Base-by-base conservation (phyloP, 495 filamentous ascomycete genomes). In the Cercophora sp. region DNA sequence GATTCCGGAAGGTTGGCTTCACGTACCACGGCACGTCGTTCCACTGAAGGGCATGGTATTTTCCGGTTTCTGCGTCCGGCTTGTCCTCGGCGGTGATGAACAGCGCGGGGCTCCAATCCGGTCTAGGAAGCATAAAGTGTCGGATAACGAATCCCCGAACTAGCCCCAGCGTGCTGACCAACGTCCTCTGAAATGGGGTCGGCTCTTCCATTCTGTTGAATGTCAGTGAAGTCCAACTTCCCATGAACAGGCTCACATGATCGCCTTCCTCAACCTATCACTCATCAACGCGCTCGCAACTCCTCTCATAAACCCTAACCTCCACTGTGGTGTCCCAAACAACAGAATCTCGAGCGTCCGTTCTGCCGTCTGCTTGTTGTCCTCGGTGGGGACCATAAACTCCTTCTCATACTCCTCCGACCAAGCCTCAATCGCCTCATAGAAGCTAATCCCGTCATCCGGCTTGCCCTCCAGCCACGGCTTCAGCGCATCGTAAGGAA, bases 371-470 rank as follows among this genome's bases (percentile, higher is more conserved):
- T 75, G 58, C 24, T 74, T 70, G 55, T 84, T 86, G 20, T 65
- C 67, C n/a, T 52, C n/a, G 27, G 73, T 57, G 0, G 83, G 81
- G n/a, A 80, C 68, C 82, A 86, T 84, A 29, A 57, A 63, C 16
- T 58, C 55, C 24, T 47, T 56, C 62, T 84, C 82, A 58, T 85
- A 86, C 20, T 54, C 58, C 29, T 67, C 51, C 27, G 71, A 73
- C 82, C 82, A 86, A 3, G 51, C 66, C 5, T 61, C 62, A 8
- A 83, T 56, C 29, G 83, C 80, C n/a, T 84, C 77, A 9, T 81
- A 63, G 78, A 78, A 86, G 5, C 81, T 72, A 26, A 84, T 57
- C 0, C 82, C 83, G 62, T 85, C 80, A 60, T 85, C 80, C 0
- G 49, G 42, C 13, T 53, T 52, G 51, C 73, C 83, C 0, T 74